Base-by-base conservation (phyloP, 345 rosid genomes). In the Lumnitzera racemosa region DNA sequence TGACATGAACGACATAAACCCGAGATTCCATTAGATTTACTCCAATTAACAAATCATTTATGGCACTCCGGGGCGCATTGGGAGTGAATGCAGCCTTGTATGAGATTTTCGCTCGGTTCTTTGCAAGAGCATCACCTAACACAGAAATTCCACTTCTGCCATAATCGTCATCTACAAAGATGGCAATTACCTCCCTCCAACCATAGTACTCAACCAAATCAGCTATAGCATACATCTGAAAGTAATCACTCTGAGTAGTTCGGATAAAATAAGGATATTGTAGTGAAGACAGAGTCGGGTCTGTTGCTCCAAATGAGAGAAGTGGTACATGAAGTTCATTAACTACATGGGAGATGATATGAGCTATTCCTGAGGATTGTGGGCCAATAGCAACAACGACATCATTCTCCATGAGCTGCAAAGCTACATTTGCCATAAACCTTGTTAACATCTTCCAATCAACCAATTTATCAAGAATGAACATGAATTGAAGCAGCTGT, bases 311-410 rank as follows among this genome's bases (percentile, higher is more conserved):
- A 47, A 86, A 86, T 7, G 94, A 86, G 23, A 86, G 76, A 60
- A 86, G 82, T 3, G 89, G 94, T 27, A 86, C 65, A 2, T 80
- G 85, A 56, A 86, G 88, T 67, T 83, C 89, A 41, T 81, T 80
- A 53, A 75, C 87, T 51, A 80, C 75, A 58, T 86, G 91, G 36
- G 97, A 87, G 65, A 92, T 81, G 59, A 89, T 66, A 65, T 89
- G 98, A 64, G 94, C 91, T 76, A 92, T 77, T 31, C 85, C 96
- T 11, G 98, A 92, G 65, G 96, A 92, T 59, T 89, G 97, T 25
- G 98, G 98, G 65, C 98, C 98, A 65, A 92, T 77, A 57, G 77
- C 95, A 58, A 76, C 80, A 52, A 83, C 79, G 24, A 92, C 83
- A 17, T 81, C 80, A 52, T 72, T 75, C 75, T 78, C 90, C 83